Conservation (phyloP, 2,329 filamentous ascomycete species). For the Penicillium sp. region DNA sequence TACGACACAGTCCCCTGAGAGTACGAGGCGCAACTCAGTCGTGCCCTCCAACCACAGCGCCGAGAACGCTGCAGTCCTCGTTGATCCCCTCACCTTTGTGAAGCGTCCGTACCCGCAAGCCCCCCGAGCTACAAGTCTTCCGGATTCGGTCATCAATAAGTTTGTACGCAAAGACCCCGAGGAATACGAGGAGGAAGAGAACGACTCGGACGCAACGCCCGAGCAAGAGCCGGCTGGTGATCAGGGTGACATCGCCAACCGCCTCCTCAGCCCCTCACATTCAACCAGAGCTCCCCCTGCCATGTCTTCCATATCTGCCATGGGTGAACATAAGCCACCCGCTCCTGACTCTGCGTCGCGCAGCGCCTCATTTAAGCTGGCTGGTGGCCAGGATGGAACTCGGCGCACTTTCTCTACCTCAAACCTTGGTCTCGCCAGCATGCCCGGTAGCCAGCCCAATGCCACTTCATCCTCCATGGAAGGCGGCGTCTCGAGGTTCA, state of each 20-base stretch:
- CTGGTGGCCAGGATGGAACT: constrained; percentile 31
- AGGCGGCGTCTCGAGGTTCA: constrained; percentile 48
- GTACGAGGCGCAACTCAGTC: constrained; percentile 47
- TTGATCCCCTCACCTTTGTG: constrained; percentile 42
- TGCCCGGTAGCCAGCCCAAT: constrained; percentile 33
- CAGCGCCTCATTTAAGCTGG: constrained; percentile 37
- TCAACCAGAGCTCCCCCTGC: constrained; percentile 47
- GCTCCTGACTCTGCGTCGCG: constrained; percentile 35
- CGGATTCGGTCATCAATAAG: constrained; percentile 36
- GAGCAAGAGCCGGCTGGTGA: constrained; percentile 24
- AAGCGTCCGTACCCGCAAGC: constrained; percentile 41
- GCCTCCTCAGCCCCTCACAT: constrained; percentile 39
- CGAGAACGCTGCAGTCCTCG: constrained; percentile 35
- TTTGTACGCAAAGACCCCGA: constrained; percentile 28
- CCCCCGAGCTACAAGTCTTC: constrained; percentile 39
- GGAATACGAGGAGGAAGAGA: constrained; percentile 20
- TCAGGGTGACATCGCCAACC: constrained; percentile 38
- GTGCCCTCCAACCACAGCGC: constrained; percentile 35
- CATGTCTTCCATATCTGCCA: constrained; percentile 50
- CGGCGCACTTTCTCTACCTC: constrained; percentile 34
- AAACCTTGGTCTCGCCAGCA: constrained; percentile 26
- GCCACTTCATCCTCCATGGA: constrained; percentile 49
- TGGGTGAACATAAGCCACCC: constrained; percentile 36
- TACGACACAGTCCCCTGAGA: constrained; percentile 48
- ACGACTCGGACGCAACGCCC: constrained; percentile 20